These are phyloP conservation scores for Aspergillus sclerotioniger DNA, from an alignment of 495 filamentous ascomycete species.

Conservation along the genomic window DNA sequence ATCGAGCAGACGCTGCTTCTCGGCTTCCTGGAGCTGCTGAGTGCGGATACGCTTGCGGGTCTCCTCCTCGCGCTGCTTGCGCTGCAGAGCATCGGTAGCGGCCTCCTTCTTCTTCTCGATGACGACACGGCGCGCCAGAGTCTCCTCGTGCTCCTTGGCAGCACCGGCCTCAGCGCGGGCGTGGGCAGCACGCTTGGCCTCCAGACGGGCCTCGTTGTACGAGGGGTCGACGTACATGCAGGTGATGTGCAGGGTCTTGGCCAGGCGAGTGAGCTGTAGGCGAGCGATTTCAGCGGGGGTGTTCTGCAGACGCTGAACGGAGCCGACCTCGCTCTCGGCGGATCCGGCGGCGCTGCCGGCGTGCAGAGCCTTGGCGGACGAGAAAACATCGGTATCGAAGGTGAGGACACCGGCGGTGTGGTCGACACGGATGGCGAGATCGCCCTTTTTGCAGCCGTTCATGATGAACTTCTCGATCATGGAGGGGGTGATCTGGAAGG, in stretches of 20 bases:
- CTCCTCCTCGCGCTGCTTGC: slow-evolving; percentile 89
- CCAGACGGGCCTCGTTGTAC: slow-evolving; percentile 73
- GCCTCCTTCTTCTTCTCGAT: slow-evolving; percentile 97
- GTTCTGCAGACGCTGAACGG: slow-evolving; percentile 92
- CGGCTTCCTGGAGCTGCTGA: slow-evolving; percentile 82
- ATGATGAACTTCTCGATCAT: slow-evolving; percentile 99
- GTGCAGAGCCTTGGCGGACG: slow-evolving; percentile 89
- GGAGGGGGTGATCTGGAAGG: slow-evolving; percentile 86
- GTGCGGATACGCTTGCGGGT: slow-evolving; percentile 77
- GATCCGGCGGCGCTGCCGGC: slow-evolving; percentile 82
- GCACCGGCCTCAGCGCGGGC: slow-evolving; percentile 79
- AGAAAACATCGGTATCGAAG: slow-evolving; percentile 98
- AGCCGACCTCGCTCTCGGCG: slow-evolving; percentile 78
- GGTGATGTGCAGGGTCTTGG: slow-evolving; percentile 86
- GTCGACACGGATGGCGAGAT: slow-evolving; percentile 92
- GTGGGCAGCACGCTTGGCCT: slow-evolving; percentile 77
- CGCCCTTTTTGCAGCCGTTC: slow-evolving; percentile 99
- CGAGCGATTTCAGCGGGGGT: slow-evolving; percentile 98
- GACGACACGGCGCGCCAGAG: slow-evolving; percentile 78
- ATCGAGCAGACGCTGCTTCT: slow-evolving; percentile 79
- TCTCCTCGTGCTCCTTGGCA: slow-evolving; percentile 88
- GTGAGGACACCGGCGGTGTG: slow-evolving; percentile 92
- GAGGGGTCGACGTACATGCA: slow-evolving; percentile 92
- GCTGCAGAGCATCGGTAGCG: slow-evolving; percentile 77
- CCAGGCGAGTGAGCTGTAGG: slow-evolving; percentile 85